Evolutionary conservation across 176 grass and related monocot species (phyloP), one percentile per base, ranked within the genome.

Genomic region (Hyparrhenia diplandra): DNA sequence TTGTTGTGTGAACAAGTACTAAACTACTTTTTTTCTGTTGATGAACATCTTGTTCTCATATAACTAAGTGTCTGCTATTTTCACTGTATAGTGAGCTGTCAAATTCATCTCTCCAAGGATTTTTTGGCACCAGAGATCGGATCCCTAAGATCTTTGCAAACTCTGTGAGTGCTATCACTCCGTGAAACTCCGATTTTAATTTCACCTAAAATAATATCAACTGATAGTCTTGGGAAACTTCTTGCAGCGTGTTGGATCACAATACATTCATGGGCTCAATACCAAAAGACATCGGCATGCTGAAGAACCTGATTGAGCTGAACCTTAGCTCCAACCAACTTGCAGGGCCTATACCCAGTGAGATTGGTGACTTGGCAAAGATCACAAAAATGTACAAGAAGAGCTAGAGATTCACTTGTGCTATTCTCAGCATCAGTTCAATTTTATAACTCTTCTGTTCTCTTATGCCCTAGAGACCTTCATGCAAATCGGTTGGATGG

Each of bases 61-160:
- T 58, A 32, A 36, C 49, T 67, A 32, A 32, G 31, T 32, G 35
- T 20, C 12, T 68, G 0, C 27, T n/a, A 64, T 11, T 3, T 68
- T 64, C 21, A 80, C 58, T 86, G 21, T 91, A 64, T 71, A 94
- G 94, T 72, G 83, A 83, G 5, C 67, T 97, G 37, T 83, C 92
- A 24, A 90, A 94, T 85, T 92, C 87, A 60, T 94, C 92, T 35
- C 79, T 97, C 55, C 74, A 34, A 71, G 92, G 94, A 82, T 94
- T 92, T 74, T n/a, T 79, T 97, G 39, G 75, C 86, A 67, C 89
- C 87, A 10, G 62, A 80, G 76, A 85, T 97, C 32, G 85, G 87
- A 80, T 89, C 63, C 20, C 66, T 97, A 37, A 67, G 21, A 75
- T 90, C 82, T 65, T 83, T 97, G 80, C 80, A 92, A 74, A 76